Base-by-base conservation (phyloP, 179 eudicot species). In the Heliamphora pulchella region DNA sequence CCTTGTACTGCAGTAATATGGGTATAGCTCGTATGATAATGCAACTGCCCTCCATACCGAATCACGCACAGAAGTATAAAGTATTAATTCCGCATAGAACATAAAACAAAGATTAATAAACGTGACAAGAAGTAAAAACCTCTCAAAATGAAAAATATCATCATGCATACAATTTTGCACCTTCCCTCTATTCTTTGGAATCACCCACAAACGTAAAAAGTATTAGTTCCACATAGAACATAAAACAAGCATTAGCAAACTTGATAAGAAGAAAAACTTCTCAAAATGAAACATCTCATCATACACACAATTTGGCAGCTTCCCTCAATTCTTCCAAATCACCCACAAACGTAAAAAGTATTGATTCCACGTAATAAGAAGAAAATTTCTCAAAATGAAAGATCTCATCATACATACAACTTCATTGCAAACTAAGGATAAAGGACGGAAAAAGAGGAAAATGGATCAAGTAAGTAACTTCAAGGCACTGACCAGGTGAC, bases 401-500 rank as follows among this genome's bases (percentile, higher is more conserved):
- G 10, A 0, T 11, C 41, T 39, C 5, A 4, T 66, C 17, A 1
- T 8, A 20, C 41, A n/a, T n/a, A n/a, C 46, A 20, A 14, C 41
- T 50, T 31, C n/a, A 20, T 53, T 51, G 54, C 57, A 69, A 54
- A 46, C 65, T 1, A 8, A 55, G n/a, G 58, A 5, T 0, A 57
- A 20, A 22, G 57, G 11, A 11, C 18, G 39, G 1, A 14, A 66
- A 78, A 79, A 41, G 20, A 7, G 53, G 59, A 1, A 44, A 5
- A 46, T 11, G 2, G 3, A 14, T 1, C 14, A 74, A 1, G 11
- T 0, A 2, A 20, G 55, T 3, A 63, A 11, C 11, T 58, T 62
- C 11, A 59, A 59, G 71, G 53, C 62, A 74, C 82, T 63, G 73
- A 80, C 82, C 82, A 47, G 65, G n/a, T 62, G 82, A 74, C 65